A percentile compares a stretch with the other conserved stretches of the same genome.
Evolutionary conservation across 2,329 filamentous ascomycete genomes (phyloP).

Genomic region (Gyromitra esculenta): DNA sequence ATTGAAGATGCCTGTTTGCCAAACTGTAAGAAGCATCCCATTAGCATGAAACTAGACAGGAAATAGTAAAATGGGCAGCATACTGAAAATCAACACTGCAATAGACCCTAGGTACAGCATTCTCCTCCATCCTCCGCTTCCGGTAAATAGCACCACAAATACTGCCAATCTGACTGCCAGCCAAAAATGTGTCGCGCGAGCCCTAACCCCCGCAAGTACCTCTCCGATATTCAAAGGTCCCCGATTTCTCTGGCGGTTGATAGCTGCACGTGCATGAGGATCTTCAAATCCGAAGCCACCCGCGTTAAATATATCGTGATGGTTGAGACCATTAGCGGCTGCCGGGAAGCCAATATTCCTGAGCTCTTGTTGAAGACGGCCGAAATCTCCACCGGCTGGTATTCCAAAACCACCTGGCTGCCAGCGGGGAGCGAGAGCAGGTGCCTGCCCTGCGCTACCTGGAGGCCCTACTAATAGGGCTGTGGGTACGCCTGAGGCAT

Average conservation of each 20-base stretch:
- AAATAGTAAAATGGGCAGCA: conserved; percentile 10
- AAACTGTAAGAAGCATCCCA: conserved; percentile 46
- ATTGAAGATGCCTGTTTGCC: conserved; percentile 57
- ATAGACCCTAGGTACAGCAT: conserved; percentile 54
- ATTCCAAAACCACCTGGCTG: conserved; percentile 21
- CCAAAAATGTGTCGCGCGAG: conserved; percentile 53
- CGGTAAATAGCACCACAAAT: conserved; percentile 55
- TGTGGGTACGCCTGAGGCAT: conserved; percentile 43
- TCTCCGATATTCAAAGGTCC: conserved; percentile 43
- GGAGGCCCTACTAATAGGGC: conserved; percentile 50
- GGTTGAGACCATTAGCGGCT: conserved; percentile 28
- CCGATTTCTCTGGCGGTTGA: conserved; percentile 32
- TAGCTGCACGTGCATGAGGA: conserved; percentile 41
- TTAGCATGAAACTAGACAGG: conserved; percentile 9
- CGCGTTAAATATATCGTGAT: conserved; percentile 36
- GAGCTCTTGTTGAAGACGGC: conserved; percentile 27
- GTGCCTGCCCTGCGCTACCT: conserved; percentile 39
- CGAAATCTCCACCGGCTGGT: conserved; percentile 22
- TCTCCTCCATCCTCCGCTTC: conserved; percentile 55
- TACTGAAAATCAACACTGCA: conserved; percentile 56
- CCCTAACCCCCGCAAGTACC: conserved; percentile 41
- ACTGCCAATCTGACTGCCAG: conserved; percentile 54
- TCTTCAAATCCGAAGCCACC: conserved; percentile 41
- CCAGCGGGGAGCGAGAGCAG: conserved; percentile 26
- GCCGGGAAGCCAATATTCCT: conserved; percentile 41